phyloP scores from a whole-genome alignment of 2,329 filamentous ascomycete genomes.

The Canariomyces notabilis region DNA sequence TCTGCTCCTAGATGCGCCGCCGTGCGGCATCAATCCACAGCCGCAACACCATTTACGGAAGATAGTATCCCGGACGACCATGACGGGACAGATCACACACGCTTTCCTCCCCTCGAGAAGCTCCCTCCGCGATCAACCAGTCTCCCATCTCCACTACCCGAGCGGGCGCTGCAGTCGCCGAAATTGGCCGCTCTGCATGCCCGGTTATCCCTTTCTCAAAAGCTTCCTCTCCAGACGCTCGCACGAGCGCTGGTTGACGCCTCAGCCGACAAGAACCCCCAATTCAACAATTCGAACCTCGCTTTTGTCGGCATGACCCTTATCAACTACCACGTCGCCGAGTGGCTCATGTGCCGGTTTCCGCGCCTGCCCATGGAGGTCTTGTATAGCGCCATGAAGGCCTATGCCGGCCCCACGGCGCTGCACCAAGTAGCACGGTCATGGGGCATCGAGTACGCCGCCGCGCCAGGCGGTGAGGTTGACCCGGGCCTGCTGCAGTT shows the following conservation, averaged over 20 bases:
- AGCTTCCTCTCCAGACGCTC: slow-evolving; percentile 79
- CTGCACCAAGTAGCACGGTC: slow-evolving; percentile 69
- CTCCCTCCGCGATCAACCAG: slow-evolving; percentile 32
- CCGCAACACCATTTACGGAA: slow-evolving; percentile 8
- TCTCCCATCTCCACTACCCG: slow-evolving; percentile 67
- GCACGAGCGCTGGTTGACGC: slow-evolving; percentile 80
- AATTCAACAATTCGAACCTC: slow-evolving; percentile 86
- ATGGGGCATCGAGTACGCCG: slow-evolving; percentile 91
- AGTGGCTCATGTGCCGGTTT: slow-evolving; percentile 83
- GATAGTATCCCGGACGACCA: slow-evolving; percentile 23
- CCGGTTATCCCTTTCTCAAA: slow-evolving; percentile 73
- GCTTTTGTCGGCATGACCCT: slow-evolving; percentile 76
- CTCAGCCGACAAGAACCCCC: slow-evolving; percentile 72
- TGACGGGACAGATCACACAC: slow-evolving; percentile 27
- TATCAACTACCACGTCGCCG: slow-evolving; percentile 81
- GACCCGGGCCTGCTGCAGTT: slow-evolving; percentile 89
- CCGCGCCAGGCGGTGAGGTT: slow-evolving; percentile 81
- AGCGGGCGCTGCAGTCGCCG: slow-evolving; percentile 64
- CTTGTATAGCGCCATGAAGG: slow-evolving; percentile 78
- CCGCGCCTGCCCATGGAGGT: slow-evolving; percentile 88
- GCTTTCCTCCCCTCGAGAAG: slow-evolving; percentile 27
- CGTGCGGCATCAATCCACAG: slow-evolving; percentile 31
- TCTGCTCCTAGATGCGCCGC: slow-evolving; percentile 19
- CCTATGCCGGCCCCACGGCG: slow-evolving; percentile 72
- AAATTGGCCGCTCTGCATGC: slow-evolving; percentile 92